Conservation (phyloP, 2,329 filamentous ascomycete species). For the Claviceps sp. region DNA sequence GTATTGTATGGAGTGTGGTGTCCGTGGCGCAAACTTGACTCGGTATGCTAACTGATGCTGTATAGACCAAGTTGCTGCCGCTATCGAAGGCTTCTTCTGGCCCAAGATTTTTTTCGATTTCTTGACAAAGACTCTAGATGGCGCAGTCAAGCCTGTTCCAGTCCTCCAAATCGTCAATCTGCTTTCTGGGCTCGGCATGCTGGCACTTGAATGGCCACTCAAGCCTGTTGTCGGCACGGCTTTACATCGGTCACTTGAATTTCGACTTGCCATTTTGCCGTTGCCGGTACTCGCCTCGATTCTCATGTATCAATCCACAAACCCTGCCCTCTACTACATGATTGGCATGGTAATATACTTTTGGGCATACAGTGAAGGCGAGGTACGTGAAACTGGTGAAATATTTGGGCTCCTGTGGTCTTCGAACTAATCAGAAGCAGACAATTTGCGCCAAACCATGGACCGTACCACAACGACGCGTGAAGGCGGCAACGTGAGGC, state of each 20-base stretch:
- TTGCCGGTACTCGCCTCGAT: conserved; percentile 60
- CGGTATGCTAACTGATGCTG: conserved; percentile 9
- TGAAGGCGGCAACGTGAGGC: conserved; percentile 10
- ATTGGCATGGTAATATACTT: conserved; percentile 82
- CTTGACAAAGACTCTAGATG: conserved; percentile 77
- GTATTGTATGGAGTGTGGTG: background rate
- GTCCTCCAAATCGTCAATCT: conserved; percentile 84
- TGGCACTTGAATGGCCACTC: conserved; percentile 88
- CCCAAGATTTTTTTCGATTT: conserved; percentile 99
- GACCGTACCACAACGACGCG: conserved; percentile 48
- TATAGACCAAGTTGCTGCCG: conserved; percentile 72
- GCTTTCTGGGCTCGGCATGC: conserved; percentile 59
- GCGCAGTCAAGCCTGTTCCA: conserved; percentile 74
- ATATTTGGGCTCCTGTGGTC: background rate
- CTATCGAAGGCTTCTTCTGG: conserved; percentile 88
- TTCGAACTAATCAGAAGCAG: conserved; percentile 22
- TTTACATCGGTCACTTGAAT: conserved; percentile 78
- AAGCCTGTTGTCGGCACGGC: conserved; percentile 60
- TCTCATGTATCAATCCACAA: conserved; percentile 83
- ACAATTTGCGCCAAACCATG: conserved; percentile 57
- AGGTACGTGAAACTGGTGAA: conserved; percentile 46
- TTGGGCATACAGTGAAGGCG: conserved; percentile 93
- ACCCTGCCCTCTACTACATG: conserved; percentile 82
- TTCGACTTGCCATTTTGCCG: conserved; percentile 70
- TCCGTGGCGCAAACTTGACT: no score